Evolutionary conservation across 2,329 filamentous ascomycete genomes (phyloP).

Genomic region (Fusarium sp.): DNA sequence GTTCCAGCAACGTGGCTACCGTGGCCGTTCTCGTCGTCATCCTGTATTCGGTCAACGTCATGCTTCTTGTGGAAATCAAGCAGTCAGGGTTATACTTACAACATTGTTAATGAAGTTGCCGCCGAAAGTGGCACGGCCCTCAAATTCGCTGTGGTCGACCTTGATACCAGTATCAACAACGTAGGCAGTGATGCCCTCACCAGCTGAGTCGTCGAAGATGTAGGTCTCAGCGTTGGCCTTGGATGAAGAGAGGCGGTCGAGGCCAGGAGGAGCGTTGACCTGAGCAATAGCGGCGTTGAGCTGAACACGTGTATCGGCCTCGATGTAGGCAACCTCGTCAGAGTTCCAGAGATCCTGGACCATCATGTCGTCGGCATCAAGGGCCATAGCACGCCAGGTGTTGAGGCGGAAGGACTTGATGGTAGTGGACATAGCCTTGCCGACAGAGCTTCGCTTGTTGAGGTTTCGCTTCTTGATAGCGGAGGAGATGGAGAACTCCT

Average conservation of each 20-base stretch:
- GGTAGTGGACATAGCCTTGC: constrained; percentile 60
- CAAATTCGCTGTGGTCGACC: constrained; percentile 66
- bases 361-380: constrained; percentile 64
- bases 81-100: constrained; percentile 50
- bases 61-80: background rate
- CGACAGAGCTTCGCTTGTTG: constrained; percentile 61
- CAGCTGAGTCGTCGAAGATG: constrained; percentile 64
- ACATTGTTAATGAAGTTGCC: constrained; percentile 63
- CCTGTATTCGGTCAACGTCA: constrained; percentile 40
- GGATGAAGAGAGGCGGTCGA: constrained; percentile 64
- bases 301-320: constrained; percentile 64
- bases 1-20: constrained; percentile 74
- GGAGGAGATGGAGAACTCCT: constrained; percentile 61
- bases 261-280: constrained; percentile 64
- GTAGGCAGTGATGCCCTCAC: constrained; percentile 69
- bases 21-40: constrained; percentile 71
- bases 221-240: constrained; percentile 49
- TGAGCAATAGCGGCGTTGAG: constrained; percentile 60
- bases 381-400: constrained; percentile 64
- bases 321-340: constrained; percentile 63
- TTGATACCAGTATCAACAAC: constrained; percentile 75
- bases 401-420: constrained; percentile 61
- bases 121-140: constrained; percentile 65
- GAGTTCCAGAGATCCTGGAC: constrained; percentile 62
- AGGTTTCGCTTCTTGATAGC: constrained; percentile 68